These are phyloP conservation scores for Scalesia atractyloides DNA, from an alignment of 129 eudicot genomes.

Conservation along the genomic window DNA sequence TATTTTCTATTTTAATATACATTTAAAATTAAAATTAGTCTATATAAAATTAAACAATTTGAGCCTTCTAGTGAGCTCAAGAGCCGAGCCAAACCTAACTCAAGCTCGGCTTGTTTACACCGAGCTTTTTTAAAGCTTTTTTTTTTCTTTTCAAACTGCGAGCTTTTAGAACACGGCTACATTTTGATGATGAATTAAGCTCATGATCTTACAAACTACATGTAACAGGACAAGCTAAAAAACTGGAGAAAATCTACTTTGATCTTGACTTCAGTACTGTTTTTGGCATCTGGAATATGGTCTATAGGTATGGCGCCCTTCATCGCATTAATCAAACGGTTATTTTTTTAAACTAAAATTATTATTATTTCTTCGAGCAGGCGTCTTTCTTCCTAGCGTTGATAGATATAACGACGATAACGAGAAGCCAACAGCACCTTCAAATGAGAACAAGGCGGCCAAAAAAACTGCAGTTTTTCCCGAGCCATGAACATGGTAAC, in stretches of 20 bases:
- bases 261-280: constrained; percentile 62
- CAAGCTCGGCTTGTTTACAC: no score
- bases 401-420: constrained; percentile 27
- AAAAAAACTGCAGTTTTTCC: neutral
- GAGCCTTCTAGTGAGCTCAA: no score
- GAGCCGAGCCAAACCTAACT: no score
- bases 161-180: no score
- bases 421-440: constrained; percentile 11
- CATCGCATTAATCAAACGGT: neutral
- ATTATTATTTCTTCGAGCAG: constrained; percentile 6
- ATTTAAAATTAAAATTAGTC: no score
- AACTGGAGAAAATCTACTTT: constrained; percentile 86
- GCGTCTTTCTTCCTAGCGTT: constrained; percentile 21
- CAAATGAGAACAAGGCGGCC: constrained; percentile 7
- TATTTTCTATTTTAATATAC: no score
- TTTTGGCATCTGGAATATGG: constrained; percentile 84
- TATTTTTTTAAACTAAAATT: neutral
- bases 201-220: neutral
- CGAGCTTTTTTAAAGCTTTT: no score
- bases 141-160: no score
- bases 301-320: constrained; percentile 49
- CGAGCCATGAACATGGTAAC: constrained; percentile 21
- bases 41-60: no score
- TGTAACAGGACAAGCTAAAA: constrained; percentile 62
- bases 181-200: neutral